phyloP scores from a whole-genome alignment of 2,329 filamentous ascomycete species.

The Fusarium praegraminearum region DNA sequence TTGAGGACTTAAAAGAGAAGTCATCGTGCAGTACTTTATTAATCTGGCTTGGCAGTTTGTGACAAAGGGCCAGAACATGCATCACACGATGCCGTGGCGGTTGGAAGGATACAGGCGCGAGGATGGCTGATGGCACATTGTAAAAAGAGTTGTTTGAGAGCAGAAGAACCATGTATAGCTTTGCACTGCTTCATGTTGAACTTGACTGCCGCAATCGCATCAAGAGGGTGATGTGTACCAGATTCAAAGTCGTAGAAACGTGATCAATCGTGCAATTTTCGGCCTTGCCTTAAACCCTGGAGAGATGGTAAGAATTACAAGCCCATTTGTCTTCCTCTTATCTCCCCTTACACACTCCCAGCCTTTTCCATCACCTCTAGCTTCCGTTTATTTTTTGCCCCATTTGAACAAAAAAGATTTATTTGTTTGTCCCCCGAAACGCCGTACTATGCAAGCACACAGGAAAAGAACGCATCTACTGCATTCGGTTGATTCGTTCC shows the following conservation, averaged over 20 bases:
- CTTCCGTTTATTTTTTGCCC: slow-evolving; percentile 46
- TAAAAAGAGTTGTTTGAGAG: slow-evolving; percentile 40
- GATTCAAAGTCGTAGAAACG: slow-evolving; percentile 40
- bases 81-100: slow-evolving; percentile 30
- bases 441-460: slow-evolving; percentile 59
- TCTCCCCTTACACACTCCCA: slow-evolving; percentile 36
- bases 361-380: slow-evolving; percentile 27
- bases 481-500: slow-evolving; percentile 70
- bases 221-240: slow-evolving; percentile 30
- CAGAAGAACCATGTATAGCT: slow-evolving; percentile 41
- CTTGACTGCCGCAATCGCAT: slow-evolving; percentile 40
- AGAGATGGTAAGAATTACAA: slow-evolving; percentile 52
- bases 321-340: slow-evolving; percentile 41
- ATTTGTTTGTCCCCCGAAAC: slow-evolving; percentile 51
- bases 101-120: slow-evolving; percentile 26
- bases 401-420: slow-evolving; percentile 50
- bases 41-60: slow-evolving; percentile 28
- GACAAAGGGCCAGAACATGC: slow-evolving; percentile 27
- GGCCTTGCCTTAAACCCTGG: slow-evolving; percentile 46
- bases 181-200: slow-evolving; percentile 29
- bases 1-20: slow-evolving; percentile 32
- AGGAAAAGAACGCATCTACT: slow-evolving; percentile 54
- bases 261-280: slow-evolving; percentile 47
- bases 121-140: slow-evolving; percentile 15
- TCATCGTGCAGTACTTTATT: slow-evolving; percentile 35